phyloP scores from a whole-genome alignment of 495 filamentous ascomycete genomes.

The Lophium mytilinum region DNA sequence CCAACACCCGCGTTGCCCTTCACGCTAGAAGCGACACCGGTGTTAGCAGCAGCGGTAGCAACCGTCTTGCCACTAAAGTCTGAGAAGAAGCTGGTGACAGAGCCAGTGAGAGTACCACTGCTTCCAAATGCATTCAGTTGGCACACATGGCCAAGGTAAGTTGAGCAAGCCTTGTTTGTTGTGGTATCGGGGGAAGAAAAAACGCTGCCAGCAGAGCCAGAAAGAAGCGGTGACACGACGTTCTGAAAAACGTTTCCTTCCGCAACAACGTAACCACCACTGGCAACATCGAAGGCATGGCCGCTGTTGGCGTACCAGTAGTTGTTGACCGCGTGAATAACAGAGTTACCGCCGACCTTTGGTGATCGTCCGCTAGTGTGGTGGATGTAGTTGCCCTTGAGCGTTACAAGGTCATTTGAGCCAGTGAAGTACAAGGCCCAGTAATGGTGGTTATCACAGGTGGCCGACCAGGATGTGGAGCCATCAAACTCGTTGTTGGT shows the following conservation, averaged over 20 bases:
- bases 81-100: no score
- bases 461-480: constrained; percentile 34
- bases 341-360: constrained; percentile 39
- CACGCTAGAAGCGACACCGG: no score
- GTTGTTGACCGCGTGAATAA: constrained; percentile 34
- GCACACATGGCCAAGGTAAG: no score
- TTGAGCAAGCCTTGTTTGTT: no score
- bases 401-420: constrained; percentile 36
- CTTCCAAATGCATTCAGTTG: no score
- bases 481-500: constrained; percentile 44
- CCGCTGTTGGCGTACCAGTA: background rate
- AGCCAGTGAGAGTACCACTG: no score
- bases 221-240: background rate
- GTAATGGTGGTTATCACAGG: constrained; percentile 42
- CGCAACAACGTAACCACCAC: background rate
- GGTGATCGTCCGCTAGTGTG: constrained; percentile 38
- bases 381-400: constrained; percentile 42
- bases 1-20: no score
- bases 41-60: no score
- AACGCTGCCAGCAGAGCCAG: no score
- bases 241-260: background rate
- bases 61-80: no score
- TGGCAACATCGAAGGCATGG: background rate
- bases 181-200: no score
- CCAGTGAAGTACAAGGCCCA: constrained; percentile 41